Evolutionary conservation across 306 rosid genomes (phyloP).

Genomic region (Corylus avellana): DNA sequence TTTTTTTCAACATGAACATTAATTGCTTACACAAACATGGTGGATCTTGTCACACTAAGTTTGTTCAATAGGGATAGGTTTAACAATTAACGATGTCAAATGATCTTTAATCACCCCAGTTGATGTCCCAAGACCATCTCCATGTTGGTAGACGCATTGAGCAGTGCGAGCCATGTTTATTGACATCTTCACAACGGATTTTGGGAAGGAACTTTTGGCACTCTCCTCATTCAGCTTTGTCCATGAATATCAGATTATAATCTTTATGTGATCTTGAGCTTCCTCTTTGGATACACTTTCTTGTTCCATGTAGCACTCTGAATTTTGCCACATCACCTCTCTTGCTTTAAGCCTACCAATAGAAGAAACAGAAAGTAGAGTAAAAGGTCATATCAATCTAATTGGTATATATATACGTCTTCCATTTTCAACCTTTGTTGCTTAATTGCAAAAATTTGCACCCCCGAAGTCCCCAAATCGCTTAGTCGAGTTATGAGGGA

Average conservation of each 20-base stretch:
- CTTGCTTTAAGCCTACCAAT: conserved; percentile 20
- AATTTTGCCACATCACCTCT: conserved; percentile 41
- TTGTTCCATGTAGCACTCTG: conserved; percentile 29
- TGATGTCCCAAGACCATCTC: conserved; percentile 37
- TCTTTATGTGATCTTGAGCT: conserved; percentile 9
- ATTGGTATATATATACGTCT: no score
- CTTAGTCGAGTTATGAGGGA: conserved; percentile 24
- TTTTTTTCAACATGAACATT: no score
- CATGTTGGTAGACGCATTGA: conserved; percentile 29
- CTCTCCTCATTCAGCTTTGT: conserved; percentile 25
- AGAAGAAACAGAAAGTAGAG: not conserved
- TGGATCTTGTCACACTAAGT: not conserved
- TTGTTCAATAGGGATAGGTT: conserved; percentile 21
- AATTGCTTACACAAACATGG: no score
- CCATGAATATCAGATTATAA: conserved; percentile 25
- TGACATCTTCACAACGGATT: conserved; percentile 4
- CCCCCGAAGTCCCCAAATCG: conserved; percentile 38
- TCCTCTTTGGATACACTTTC: conserved; percentile 27
- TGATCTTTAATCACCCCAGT: conserved; percentile 21
- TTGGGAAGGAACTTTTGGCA: conserved; percentile 16
- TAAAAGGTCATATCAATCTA: no score
- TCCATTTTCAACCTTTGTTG: no score
- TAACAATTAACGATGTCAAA: conserved; percentile 20
- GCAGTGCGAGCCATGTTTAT: conserved; percentile 35
- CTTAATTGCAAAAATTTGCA: not conserved